Conservation (phyloP, 495 filamentous ascomycete species). For the Umbilicaria muhlenbergii region DNA sequence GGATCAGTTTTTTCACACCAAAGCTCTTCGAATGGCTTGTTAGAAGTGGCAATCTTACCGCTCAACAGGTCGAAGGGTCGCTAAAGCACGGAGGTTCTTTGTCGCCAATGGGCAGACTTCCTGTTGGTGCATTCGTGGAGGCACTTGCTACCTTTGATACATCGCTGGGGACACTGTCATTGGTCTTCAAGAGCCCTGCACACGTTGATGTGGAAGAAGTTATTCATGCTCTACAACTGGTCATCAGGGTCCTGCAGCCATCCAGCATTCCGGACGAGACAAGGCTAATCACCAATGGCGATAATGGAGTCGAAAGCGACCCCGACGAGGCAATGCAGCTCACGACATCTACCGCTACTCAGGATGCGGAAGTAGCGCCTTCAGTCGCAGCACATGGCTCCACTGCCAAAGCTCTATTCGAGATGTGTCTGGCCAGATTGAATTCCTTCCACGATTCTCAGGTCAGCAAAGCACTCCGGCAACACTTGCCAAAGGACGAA, state of each 20-base stretch:
- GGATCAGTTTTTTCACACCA: slow-evolving; percentile 29
- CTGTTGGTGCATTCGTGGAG: slow-evolving; percentile 41
- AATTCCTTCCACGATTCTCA: slow-evolving; percentile 40
- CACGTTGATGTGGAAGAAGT: slow-evolving; percentile 30
- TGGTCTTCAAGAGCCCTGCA: slow-evolving; percentile 29
- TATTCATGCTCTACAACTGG: slow-evolving; percentile 18
- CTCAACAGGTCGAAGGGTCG: slow-evolving; percentile 43
- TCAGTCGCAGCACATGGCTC: slow-evolving; percentile 14
- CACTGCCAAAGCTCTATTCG: slow-evolving; percentile 11
- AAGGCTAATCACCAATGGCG: slow-evolving; percentile 6
- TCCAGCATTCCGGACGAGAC: background rate
- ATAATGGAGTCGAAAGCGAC: background rate
- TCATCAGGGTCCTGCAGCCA: slow-evolving; percentile 10
- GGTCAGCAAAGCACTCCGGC: slow-evolving; percentile 47
- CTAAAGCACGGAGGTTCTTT: slow-evolving; percentile 33
- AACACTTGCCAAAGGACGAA: slow-evolving; percentile 48
- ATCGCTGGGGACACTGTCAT: slow-evolving; percentile 40
- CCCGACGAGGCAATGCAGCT: background rate
- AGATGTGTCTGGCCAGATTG: slow-evolving; percentile 39
- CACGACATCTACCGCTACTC: background rate
- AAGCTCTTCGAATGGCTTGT: slow-evolving; percentile 45
- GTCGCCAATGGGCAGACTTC: slow-evolving; percentile 16
- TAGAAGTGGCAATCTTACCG: slow-evolving; percentile 42
- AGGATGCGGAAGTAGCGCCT: too few relatives aligned
- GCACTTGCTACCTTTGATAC: slow-evolving; percentile 44